Percentiles rank a stretch among this genome's conserved stretches.
These are phyloP conservation scores for Jasminum sambac DNA, from an alignment of 257 asterid genomes.

Conservation along the genomic window DNA sequence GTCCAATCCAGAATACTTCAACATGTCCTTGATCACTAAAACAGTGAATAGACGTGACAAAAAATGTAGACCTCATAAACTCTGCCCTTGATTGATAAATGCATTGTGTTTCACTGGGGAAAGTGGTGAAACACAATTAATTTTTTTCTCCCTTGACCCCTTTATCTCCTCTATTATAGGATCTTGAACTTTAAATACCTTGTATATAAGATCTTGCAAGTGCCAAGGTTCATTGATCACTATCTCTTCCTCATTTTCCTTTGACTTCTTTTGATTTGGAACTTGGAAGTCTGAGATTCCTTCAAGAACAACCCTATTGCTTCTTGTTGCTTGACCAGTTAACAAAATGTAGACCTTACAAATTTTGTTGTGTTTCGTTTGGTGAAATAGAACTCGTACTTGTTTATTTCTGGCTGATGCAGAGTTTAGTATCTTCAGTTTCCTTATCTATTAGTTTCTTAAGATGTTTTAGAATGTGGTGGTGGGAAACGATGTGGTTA, in stretches of 20 bases:
- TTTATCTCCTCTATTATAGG: not conserved
- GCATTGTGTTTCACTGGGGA: not conserved
- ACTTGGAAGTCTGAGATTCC: not conserved
- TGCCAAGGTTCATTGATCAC: not conserved
- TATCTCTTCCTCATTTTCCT: not conserved
- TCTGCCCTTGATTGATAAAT: not conserved
- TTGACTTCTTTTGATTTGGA: not conserved
- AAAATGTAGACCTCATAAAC: not conserved
- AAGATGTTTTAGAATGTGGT: not conserved
- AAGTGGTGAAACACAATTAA: not conserved
- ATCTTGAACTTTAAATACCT: not conserved
- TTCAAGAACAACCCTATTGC: not conserved
- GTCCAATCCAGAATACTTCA: not conserved
- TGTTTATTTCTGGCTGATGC: not conserved
- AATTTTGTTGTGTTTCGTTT: not conserved
- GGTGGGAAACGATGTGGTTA: not conserved
- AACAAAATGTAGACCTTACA: not conserved
- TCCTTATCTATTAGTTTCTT: not conserved
- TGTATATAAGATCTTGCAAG: not conserved
- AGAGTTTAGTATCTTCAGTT: not conserved
- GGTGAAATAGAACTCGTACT: not conserved
- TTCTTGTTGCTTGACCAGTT: not conserved
- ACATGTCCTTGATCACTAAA: not conserved
- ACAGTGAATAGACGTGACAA: not conserved
- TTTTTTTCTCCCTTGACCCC: not conserved